Conservation (phyloP, 2,329 filamentous ascomycete genomes). For the Trichoderma atroviride region DNA sequence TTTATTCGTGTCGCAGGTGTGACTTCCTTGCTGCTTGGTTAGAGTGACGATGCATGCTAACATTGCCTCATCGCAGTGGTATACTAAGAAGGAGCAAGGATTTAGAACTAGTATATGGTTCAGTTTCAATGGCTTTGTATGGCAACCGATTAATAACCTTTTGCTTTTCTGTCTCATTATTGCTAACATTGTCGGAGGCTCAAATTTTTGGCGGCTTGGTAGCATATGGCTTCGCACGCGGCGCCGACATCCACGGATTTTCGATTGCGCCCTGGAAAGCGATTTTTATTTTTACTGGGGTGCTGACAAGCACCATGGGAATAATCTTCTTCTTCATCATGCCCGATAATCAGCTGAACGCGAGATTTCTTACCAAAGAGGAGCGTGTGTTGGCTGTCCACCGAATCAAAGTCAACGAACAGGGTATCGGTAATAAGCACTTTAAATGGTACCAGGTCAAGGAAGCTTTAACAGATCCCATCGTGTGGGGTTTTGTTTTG, state of each 20-base stretch:
- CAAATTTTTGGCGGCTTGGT: constrained; percentile 27
- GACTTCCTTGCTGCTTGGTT: no score
- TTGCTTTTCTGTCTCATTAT: neutral
- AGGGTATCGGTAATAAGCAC: constrained; percentile 70
- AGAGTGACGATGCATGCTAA: no score
- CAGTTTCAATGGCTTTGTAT: constrained; percentile 26
- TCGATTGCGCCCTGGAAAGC: constrained; percentile 27
- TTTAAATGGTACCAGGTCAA: constrained; percentile 65
- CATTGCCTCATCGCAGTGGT: constrained; percentile 18
- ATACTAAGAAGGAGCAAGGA: constrained; percentile 25
- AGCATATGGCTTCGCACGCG: constrained; percentile 26
- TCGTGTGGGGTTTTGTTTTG: constrained; percentile 23
- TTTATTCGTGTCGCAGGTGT: constrained; percentile 19
- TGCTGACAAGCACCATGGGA: constrained; percentile 23
- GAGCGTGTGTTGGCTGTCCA: constrained; percentile 30
- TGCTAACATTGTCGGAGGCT: neutral
- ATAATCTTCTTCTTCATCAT: constrained; percentile 25
- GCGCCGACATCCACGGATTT: constrained; percentile 17
- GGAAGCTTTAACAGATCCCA: constrained; percentile 28
- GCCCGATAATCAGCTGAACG: constrained; percentile 26
- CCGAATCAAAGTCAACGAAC: constrained; percentile 64
- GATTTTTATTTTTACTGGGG: constrained; percentile 26
- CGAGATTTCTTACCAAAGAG: constrained; percentile 24
- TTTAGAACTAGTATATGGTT: constrained; percentile 25
- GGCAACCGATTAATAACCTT: neutral